Percentiles rank a stretch among this genome's conserved stretches.
Conservation (phyloP, 2,329 filamentous ascomycete species). For the Fusarium sp. region DNA sequence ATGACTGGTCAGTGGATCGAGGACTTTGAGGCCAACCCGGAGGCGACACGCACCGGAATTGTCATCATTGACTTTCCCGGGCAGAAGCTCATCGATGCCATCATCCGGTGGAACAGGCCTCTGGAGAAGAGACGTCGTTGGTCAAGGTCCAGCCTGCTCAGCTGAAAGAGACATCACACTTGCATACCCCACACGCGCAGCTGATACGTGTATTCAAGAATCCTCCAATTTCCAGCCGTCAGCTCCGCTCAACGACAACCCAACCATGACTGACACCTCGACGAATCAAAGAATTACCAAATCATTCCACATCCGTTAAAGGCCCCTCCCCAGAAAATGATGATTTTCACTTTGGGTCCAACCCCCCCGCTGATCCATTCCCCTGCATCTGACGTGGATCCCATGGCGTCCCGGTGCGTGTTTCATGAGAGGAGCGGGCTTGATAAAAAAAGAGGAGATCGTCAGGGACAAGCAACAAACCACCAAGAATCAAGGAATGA, state of each 20-base stretch:
- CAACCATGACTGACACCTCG: neutral
- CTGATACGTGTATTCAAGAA: slow-evolving; percentile 11
- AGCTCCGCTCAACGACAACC: slow-evolving; percentile 13
- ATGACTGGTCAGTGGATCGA: slow-evolving; percentile 59
- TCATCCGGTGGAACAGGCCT: slow-evolving; percentile 56
- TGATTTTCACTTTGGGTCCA: slow-evolving; percentile 12
- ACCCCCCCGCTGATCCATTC: slow-evolving; percentile 22
- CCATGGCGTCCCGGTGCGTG: slow-evolving; percentile 39
- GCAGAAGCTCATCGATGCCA: slow-evolving; percentile 53
- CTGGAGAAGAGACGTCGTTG: slow-evolving; percentile 27
- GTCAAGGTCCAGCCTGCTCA: slow-evolving; percentile 21
- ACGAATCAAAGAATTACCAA: slow-evolving; percentile 25
- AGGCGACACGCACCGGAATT: slow-evolving; percentile 54
- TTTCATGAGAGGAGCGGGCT: slow-evolving; percentile 32
- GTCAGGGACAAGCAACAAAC: slow-evolving; percentile 39
- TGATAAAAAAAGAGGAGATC: slow-evolving; percentile 30
- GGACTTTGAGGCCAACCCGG: slow-evolving; percentile 42
- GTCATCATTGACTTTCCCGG: slow-evolving; percentile 64
- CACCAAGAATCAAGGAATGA: slow-evolving; percentile 26
- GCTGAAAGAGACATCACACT: slow-evolving; percentile 8
- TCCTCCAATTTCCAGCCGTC: slow-evolving; percentile 28
- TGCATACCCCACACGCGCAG: slow-evolving; percentile 14
- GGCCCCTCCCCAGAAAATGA: slow-evolving; percentile 4
- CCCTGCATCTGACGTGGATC: slow-evolving; percentile 43
- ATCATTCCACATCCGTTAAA: slow-evolving; percentile 10